Percentiles rank a stretch among this genome's conserved stretches.
Conservation (phyloP, 2,329 filamentous ascomycete species). For the Fonsecaea nubica region DNA sequence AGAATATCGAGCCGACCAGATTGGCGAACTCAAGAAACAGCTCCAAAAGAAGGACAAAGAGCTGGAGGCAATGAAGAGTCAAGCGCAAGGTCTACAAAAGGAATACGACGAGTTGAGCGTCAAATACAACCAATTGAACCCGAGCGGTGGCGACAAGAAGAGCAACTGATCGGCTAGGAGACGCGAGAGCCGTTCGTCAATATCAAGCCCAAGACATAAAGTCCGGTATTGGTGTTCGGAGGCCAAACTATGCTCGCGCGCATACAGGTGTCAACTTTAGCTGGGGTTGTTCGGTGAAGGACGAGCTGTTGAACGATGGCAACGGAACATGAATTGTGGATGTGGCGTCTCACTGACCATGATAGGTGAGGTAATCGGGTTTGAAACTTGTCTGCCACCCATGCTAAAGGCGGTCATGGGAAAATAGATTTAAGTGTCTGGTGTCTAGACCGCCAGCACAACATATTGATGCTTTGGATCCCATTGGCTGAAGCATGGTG, state of each 20-base stretch:
- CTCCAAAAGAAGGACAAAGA: conserved; percentile 78
- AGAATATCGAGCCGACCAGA: conserved; percentile 74
- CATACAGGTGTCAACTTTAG: background rate
- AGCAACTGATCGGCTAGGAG: conserved; percentile 51
- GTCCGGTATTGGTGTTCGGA: background rate
- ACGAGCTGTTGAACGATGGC: background rate
- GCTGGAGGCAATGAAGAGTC: conserved; percentile 88
- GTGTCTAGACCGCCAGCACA: background rate
- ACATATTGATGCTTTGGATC: conserved; percentile 6
- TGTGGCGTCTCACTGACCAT: background rate
- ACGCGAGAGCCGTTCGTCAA: background rate
- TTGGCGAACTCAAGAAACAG: conserved; percentile 76
- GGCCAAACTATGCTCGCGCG: background rate
- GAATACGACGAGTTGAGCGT: conserved; percentile 89
- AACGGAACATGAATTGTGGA: background rate
- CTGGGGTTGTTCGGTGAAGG: background rate
- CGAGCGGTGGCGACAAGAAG: conserved; percentile 60
- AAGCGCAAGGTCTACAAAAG: conserved; percentile 78
- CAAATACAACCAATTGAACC: conserved; percentile 67
- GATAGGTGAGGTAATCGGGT: conserved; percentile 8
- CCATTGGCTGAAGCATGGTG: background rate
- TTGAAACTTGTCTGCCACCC: background rate
- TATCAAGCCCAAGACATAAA: background rate
- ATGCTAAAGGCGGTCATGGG: conserved; percentile 15
- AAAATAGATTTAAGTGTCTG: conserved; percentile 17